Percentiles rank a stretch among this genome's conserved stretches.
Conservation (phyloP, 2,329 filamentous ascomycete species). For the Clonostachys sp. region DNA sequence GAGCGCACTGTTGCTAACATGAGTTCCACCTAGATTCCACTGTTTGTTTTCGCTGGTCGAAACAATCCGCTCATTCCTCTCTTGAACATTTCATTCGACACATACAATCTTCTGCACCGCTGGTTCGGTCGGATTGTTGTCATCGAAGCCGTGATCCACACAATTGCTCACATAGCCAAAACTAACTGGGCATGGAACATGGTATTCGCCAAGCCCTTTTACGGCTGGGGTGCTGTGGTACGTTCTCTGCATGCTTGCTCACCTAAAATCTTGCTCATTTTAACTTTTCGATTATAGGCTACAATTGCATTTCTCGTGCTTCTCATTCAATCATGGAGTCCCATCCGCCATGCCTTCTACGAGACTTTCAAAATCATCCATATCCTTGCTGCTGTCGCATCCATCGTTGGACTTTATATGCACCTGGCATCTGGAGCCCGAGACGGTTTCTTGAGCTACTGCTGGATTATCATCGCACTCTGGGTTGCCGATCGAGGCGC, state of each 20-base stretch:
- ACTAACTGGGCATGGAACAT: conserved; percentile 42
- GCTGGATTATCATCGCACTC: conserved; percentile 58
- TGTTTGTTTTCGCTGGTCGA: conserved; percentile 69
- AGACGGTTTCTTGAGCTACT: conserved; percentile 47
- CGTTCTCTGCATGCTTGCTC: conserved; percentile 18
- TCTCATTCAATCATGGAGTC: conserved; percentile 63
- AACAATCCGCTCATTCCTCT: conserved; percentile 75
- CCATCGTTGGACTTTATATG: conserved; percentile 62
- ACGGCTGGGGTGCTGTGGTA: conserved; percentile 62
- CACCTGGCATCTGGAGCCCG: conserved; percentile 53
- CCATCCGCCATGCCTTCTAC: conserved; percentile 73
- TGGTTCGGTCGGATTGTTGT: conserved; percentile 77
- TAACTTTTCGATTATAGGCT: conserved; percentile 31
- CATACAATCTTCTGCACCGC: conserved; percentile 76
- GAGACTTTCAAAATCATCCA: conserved; percentile 73
- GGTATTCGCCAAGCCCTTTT: conserved; percentile 33
- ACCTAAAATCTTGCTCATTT: not conserved
- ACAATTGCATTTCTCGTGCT: conserved; percentile 58
- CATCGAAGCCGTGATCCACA: conserved; percentile 64
- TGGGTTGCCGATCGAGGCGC: conserved; percentile 62
- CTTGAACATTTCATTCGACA: conserved; percentile 74
- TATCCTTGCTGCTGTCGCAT: conserved; percentile 56
- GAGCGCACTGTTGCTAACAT: no score
- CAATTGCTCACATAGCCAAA: conserved; percentile 51
- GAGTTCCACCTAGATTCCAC: conserved; percentile 40